A percentile compares a stretch with the other conserved stretches of the same genome.
These are phyloP conservation scores for Periconia digitata DNA, from an alignment of 2,329 filamentous ascomycete genomes.

Conservation along the genomic window DNA sequence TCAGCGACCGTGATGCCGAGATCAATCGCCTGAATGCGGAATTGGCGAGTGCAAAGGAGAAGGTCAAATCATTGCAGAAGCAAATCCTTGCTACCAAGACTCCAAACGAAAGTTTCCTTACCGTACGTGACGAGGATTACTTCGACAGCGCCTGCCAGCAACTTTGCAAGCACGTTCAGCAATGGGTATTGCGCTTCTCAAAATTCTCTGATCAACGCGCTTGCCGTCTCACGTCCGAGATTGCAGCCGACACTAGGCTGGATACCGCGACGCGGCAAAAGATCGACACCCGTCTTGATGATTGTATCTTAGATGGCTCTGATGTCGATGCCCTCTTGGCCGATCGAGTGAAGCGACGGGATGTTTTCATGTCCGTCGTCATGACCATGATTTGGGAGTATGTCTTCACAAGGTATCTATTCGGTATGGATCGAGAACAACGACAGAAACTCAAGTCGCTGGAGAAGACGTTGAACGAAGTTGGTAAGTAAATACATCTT, in stretches of 20 bases:
- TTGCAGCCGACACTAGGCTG: constrained; percentile 63
- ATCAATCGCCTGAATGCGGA: constrained; percentile 76
- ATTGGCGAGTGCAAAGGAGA: constrained; percentile 69
- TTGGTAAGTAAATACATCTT: constrained; percentile 54
- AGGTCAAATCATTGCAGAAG: constrained; percentile 61
- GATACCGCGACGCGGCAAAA: constrained; percentile 61
- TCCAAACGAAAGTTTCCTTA: constrained; percentile 72
- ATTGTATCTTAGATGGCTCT: constrained; percentile 88
- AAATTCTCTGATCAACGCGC: constrained; percentile 93
- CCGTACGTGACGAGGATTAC: constrained; percentile 85
- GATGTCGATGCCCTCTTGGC: constrained; percentile 86
- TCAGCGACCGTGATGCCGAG: constrained; percentile 83
- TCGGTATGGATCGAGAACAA: constrained; percentile 97
- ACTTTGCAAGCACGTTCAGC: constrained; percentile 92
- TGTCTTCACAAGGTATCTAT: constrained; percentile 95
- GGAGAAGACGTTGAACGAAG: constrained; percentile 87
- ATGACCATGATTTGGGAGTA: constrained; percentile 99
- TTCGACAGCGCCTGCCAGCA: constrained; percentile 93
- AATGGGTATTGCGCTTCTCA: constrained; percentile 97
- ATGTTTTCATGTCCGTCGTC: constrained; percentile 97
- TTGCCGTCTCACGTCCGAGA: constrained; percentile 79
- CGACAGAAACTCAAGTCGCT: constrained; percentile 95
- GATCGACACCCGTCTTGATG: constrained; percentile 91
- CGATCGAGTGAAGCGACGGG: constrained; percentile 84
- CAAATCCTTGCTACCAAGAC: constrained; percentile 60